Evolutionary conservation across 176 grass and related monocot genomes (phyloP).

Genomic region (Oryza meyeriana): DNA sequence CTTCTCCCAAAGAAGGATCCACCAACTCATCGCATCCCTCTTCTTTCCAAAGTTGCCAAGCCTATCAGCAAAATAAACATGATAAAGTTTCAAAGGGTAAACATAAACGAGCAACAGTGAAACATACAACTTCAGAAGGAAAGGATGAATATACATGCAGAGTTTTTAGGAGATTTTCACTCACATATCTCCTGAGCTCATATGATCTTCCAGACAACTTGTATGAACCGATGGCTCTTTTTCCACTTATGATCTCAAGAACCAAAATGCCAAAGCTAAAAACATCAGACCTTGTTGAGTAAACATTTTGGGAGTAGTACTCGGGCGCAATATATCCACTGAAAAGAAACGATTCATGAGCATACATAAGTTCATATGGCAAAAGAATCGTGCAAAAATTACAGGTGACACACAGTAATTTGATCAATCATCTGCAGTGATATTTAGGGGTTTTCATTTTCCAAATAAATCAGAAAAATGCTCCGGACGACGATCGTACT

Average conservation of each 20-base stretch:
- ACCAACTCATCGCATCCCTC: neutral
- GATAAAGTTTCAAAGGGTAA: neutral
- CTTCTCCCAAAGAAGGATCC: neutral
- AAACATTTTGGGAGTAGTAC: slow-evolving; percentile 36
- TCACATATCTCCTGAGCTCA: slow-evolving; percentile 30
- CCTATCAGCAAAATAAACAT: neutral
- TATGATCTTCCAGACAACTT: slow-evolving; percentile 19
- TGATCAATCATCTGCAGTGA: neutral
- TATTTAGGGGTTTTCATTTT: neutral
- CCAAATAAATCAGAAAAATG: neutral
- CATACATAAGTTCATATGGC: neutral
- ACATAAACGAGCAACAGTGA: neutral
- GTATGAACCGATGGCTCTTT: neutral
- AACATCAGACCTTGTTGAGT: slow-evolving; percentile 44
- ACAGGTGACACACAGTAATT: neutral
- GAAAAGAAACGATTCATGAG: neutral
- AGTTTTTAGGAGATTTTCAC: neutral
- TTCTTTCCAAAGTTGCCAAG: slow-evolving; percentile 15
- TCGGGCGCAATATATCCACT: slow-evolving; percentile 55
- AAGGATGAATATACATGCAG: neutral
- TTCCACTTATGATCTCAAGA: slow-evolving; percentile 49
- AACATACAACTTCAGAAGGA: neutral
- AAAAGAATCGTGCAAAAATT: neutral
- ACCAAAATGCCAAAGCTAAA: slow-evolving; percentile 50
- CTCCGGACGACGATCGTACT: neutral